Evolutionary conservation across 2,329 filamentous ascomycete genomes (phyloP), one percentile per base, ranked within the genome.

Genomic region (Trichoderma koningii): DNA sequence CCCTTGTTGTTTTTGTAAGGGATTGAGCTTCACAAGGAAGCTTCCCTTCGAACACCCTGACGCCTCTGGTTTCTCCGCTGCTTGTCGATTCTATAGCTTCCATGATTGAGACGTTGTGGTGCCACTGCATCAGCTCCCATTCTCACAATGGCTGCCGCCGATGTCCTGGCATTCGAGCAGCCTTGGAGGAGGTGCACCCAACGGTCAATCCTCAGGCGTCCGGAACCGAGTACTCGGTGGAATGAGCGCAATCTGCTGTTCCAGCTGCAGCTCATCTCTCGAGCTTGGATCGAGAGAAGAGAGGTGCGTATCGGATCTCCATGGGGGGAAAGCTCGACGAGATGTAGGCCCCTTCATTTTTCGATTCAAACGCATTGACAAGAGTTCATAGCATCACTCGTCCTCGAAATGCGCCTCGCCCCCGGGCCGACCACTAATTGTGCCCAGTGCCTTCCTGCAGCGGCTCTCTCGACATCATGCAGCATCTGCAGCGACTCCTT

Each of bases 211-310:
- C 28, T 26, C 9, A n/a, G 28, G 47, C 38, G 41, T 15, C 45
- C 53, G 47, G 68, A 66, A n/a, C 51, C 51, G 47, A 68, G 65
- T 66, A 70, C 57, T 73, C 67, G 60, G 64, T 71, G 70, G 71
- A 69, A 70, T 73, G 70, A 74, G 63, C 64, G 61, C 41, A 70
- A 66, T 51, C 67, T 76, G 63, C 71, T 68, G 28, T 56, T 63
- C 41, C 72, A 70, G 59, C 57, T 76, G 68, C 69, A 70, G 66
- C 69, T 77, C 57, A 75, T 77, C 63, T 75, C 76, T 61, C 71
- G 69, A 64, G 72, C 75, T 30, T 77, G 76, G 76, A 67, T 76
- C 48, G 66, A 57, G 57, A 62, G 70, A 34, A 70, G 65, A 67
- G 53, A 70, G 68, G 71, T 73, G 55, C 42, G 53, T 59, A 48